A percentile compares a stretch with the other conserved stretches of the same genome.
Evolutionary conservation across 225 moss, liverwort and hornwort genomes (phyloP).

Genomic region (Polytrichum commune): DNA sequence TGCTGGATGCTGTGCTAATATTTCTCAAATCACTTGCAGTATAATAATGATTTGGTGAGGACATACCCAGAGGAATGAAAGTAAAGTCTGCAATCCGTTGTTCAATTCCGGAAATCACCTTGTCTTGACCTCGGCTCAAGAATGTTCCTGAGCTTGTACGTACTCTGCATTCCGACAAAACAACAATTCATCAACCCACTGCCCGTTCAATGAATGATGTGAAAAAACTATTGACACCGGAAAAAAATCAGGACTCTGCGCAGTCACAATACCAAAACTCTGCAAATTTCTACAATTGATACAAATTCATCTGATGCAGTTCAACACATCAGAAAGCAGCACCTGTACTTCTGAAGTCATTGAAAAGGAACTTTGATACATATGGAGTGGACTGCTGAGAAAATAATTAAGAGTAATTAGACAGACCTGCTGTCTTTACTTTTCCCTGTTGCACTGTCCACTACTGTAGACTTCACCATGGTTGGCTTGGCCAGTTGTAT

Average conservation of each 20-base stretch:
- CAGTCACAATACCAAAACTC: too few relatives aligned
- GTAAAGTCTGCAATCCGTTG: conserved; percentile 92
- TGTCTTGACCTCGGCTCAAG: conserved; percentile 85
- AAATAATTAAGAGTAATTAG: background rate
- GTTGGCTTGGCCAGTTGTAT: conserved; percentile 77
- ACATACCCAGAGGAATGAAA: conserved; percentile 78
- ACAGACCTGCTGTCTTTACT: conserved; percentile 95
- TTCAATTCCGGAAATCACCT: conserved; percentile 62
- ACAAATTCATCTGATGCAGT: too few relatives aligned
- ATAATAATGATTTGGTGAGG: background rate
- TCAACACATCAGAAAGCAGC: too few relatives aligned
- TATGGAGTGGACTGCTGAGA: too few relatives aligned
- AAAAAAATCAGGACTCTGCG: too few relatives aligned
- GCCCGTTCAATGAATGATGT: background rate
- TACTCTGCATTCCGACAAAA: conserved; percentile 48
- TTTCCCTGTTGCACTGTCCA: conserved; percentile 96
- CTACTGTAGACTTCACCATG: conserved; percentile 94
- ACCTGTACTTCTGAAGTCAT: too few relatives aligned
- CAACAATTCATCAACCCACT: background rate
- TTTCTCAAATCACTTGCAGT: too few relatives aligned
- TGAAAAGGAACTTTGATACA: too few relatives aligned
- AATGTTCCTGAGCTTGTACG: conserved; percentile 99
- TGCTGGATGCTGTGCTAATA: too few relatives aligned
- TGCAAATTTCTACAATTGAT: too few relatives aligned
- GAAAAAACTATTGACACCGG: too few relatives aligned